Evolutionary conservation across 306 rosid species (phyloP).

Genomic region (Leucaena leucocephala): DNA sequence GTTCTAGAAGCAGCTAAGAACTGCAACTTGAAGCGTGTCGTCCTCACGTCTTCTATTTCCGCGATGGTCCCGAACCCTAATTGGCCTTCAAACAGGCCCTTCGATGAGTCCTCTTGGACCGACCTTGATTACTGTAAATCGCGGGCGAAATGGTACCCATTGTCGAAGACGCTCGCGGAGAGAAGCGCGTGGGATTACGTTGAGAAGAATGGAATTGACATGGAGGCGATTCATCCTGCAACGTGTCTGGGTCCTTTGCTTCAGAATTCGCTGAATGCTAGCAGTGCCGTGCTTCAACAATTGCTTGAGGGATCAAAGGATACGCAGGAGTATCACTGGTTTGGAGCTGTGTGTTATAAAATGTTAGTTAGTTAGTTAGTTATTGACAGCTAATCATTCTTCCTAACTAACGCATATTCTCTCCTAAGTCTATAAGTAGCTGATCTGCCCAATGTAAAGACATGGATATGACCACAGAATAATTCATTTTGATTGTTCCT

Average conservation of each 20-base stretch:
- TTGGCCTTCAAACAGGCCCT: constrained; percentile 55
- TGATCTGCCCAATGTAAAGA: too few relatives aligned
- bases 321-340: constrained; percentile 82
- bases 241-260: constrained; percentile 71
- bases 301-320: constrained; percentile 72
- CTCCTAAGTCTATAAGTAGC: too few relatives aligned
- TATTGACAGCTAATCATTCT: too few relatives aligned
- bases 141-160: constrained; percentile 82
- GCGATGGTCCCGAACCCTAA: constrained; percentile 79
- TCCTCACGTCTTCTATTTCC: constrained; percentile 85
- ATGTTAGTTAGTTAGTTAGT: too few relatives aligned
- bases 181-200: constrained; percentile 73
- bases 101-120: constrained; percentile 85
- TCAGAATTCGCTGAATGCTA: constrained; percentile 73
- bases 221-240: constrained; percentile 72
- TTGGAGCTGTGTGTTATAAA: too few relatives aligned
- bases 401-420: too few relatives aligned
- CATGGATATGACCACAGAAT: too few relatives aligned
- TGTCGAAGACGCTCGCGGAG: constrained; percentile 85
- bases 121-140: constrained; percentile 66
- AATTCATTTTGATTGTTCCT: too few relatives aligned
- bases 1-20: constrained; percentile 64
- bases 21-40: constrained; percentile 62
- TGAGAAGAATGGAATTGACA: constrained; percentile 49
- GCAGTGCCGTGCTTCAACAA: constrained; percentile 69